These are phyloP conservation scores for Periconia sp. DNA, from an alignment of 2,329 filamentous ascomycete species.

Conservation along the genomic window DNA sequence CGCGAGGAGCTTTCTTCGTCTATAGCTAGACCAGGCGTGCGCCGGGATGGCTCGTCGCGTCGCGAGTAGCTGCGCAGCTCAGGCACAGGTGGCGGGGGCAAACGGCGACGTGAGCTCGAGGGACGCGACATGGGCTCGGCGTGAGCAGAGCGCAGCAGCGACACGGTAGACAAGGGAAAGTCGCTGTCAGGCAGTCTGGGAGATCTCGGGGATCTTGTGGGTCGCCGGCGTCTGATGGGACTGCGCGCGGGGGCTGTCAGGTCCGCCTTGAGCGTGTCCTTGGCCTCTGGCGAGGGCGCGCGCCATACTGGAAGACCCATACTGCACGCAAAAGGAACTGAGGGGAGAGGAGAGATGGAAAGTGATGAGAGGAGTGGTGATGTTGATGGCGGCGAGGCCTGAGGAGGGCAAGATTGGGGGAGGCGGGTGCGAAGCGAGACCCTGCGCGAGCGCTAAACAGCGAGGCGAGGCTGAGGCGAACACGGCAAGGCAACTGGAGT, in stretches of 20 bases:
- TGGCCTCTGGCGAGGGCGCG: conserved; percentile 56
- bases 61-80: conserved; percentile 32
- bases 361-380: conserved; percentile 12
- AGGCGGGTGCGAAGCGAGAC: conserved; percentile 20
- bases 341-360: conserved; percentile 21
- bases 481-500: background rate
- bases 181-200: conserved; percentile 21
- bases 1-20: conserved; percentile 11
- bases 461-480: conserved; percentile 22
- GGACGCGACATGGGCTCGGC: conserved; percentile 21
- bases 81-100: conserved; percentile 41
- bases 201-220: conserved; percentile 27
- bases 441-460: conserved; percentile 18
- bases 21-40: conserved; percentile 14
- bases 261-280: conserved; percentile 58
- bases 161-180: conserved; percentile 14
- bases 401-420: conserved; percentile 24
- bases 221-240: conserved; percentile 60
- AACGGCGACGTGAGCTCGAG: conserved; percentile 26
- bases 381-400: conserved; percentile 28
- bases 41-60: conserved; percentile 19
- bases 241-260: conserved; percentile 56
- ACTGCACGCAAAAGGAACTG: conserved; percentile 22
- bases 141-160: conserved; percentile 16
- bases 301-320: conserved; percentile 64